These are phyloP conservation scores for Biancaea sappan DNA, from an alignment of 306 rosid species.

Conservation along the genomic window DNA sequence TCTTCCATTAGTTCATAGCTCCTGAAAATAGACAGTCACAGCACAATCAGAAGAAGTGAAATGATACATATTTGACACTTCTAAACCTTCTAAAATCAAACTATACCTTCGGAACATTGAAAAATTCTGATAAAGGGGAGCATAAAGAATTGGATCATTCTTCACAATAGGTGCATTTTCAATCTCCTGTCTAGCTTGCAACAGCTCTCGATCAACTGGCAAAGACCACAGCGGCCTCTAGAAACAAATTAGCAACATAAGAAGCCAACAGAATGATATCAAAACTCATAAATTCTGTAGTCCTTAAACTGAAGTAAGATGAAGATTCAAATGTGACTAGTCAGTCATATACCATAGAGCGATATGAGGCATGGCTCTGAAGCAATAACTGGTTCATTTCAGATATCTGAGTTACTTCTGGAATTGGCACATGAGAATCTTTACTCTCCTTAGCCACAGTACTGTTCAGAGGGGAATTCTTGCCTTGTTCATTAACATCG, in stretches of 20 bases:
- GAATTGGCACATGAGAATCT: slow-evolving; percentile 37
- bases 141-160: slow-evolving; percentile 55
- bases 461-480: slow-evolving; percentile 34
- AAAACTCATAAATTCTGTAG: background rate
- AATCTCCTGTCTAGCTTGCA: slow-evolving; percentile 55
- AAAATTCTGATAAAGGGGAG: slow-evolving; percentile 73
- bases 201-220: slow-evolving; percentile 63
- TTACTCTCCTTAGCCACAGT: slow-evolving; percentile 41
- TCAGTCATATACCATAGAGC: slow-evolving; percentile 55
- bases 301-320: slow-evolving; percentile 7
- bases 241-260: slow-evolving; percentile 33
- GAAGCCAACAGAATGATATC: slow-evolving; percentile 26
- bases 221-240: slow-evolving; percentile 78
- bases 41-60: slow-evolving; percentile 28
- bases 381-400: slow-evolving; percentile 65
- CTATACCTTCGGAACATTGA: slow-evolving; percentile 75
- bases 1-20: slow-evolving; percentile 94
- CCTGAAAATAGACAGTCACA: slow-evolving; percentile 45
- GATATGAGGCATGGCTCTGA: slow-evolving; percentile 49
- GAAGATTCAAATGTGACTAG: slow-evolving; percentile 15
- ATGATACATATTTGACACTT: no score
- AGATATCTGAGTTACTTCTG: slow-evolving; percentile 55
- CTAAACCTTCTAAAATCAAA: background rate
- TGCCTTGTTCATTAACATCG: slow-evolving; percentile 18
- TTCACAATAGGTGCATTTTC: slow-evolving; percentile 68